Percentiles rank a stretch among this genome's conserved stretches.
Evolutionary conservation across 176 grass and related monocot species (phyloP).

Genomic region (Aegilops umbellulata): DNA sequence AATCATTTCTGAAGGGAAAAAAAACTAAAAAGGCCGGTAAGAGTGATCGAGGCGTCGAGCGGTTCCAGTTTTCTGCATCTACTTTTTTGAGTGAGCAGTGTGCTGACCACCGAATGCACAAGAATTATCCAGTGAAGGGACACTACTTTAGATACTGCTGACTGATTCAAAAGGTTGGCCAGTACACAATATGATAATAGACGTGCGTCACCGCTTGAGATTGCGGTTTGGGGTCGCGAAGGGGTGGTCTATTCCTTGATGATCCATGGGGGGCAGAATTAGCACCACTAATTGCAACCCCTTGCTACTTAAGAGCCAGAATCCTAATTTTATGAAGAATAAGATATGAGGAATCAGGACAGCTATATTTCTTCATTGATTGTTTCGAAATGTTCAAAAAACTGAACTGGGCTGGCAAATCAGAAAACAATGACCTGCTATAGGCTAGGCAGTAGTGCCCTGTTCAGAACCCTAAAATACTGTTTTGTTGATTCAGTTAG

Average conservation of each 20-base stretch:
- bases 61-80: constrained; percentile 38
- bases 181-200: constrained; percentile 13
- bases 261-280: constrained; percentile 29
- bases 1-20: neutral
- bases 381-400: neutral
- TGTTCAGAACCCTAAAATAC: no score
- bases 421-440: constrained; percentile 25
- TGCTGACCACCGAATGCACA: constrained; percentile 17
- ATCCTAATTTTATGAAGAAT: constrained; percentile 1
- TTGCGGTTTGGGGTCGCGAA: constrained; percentile 13
- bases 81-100: constrained; percentile 19
- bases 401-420: neutral
- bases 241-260: constrained; percentile 36
- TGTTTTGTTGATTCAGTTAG: neutral
- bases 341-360: neutral
- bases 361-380: neutral
- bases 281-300: neutral
- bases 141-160: constrained; percentile 27
- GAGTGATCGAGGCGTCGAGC: neutral
- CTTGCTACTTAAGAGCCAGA: constrained; percentile 33
- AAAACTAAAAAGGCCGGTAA: constrained; percentile 3
- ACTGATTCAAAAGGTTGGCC: constrained; percentile 30
- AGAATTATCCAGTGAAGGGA: constrained; percentile 11
- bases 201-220: neutral
- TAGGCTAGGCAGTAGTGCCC: neutral